Base-by-base conservation (phyloP, 495 filamentous ascomycete species). In the Lasiosphaeriaceae sp. region DNA sequence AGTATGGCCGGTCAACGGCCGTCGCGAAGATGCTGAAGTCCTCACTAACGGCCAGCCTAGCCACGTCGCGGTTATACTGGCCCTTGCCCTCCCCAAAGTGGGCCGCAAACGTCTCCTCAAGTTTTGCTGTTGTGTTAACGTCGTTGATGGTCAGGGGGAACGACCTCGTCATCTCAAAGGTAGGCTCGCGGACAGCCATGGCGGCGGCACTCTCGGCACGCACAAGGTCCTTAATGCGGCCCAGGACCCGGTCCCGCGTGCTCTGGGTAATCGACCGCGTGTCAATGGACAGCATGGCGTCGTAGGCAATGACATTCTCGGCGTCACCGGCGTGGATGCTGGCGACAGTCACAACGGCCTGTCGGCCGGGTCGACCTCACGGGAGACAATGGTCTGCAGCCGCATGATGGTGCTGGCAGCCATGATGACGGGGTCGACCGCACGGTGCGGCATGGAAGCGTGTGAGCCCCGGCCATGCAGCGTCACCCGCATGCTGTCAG, bases 361-460 rank as follows among this genome's bases (percentile, higher is more conserved):
- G 43, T 85, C 79, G 1, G 63, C 69, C 0, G 83, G 78, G 29
- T 73, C 60, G 8, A 82, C 67, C 63, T 85, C 82, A 1, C 83
- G 73, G 17, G 71, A 71, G 14, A 84, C 76, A 55, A 86, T 77
- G 45, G 64, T 76, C 65, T 88, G 83, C 14, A 88, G 66, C 5
- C 77, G 71, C 22, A 80, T 64, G 0, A 86, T 67, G n/a, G 80
- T 73, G n/a, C 69, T 50, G 0, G 74, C 69, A 0, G 83, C 82
- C 17, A 80, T 75, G 2, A 86, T 65, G 37, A 83, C 74, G 0
- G 84, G 85, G 62, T 88, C 83, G 55, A 86, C 74, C 3, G 74
- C 72, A 1, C 61, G 64, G 16, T 84, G 71, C 0, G 84, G 83
- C 52, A 73, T 70, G 0, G 69, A 74, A 1, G 75, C 80, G 56